These are phyloP conservation scores for Chenopodium album DNA, from an alignment of 148 eudicot species.

Conservation along the genomic window DNA sequence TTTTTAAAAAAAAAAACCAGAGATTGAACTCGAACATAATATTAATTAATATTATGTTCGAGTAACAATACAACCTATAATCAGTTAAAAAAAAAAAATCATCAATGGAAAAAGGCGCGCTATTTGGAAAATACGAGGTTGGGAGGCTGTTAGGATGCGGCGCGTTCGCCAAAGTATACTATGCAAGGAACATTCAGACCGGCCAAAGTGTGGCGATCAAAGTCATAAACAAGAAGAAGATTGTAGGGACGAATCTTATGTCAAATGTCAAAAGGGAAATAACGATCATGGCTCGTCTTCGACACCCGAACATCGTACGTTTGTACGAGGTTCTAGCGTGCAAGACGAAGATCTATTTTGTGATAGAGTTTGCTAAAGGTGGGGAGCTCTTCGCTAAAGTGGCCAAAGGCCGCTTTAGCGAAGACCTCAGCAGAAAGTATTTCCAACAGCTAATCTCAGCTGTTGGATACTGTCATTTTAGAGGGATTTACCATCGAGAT, in stretches of 20 bases:
- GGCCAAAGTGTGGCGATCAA: slow-evolving; percentile 74
- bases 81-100: too few species aligned
- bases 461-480: slow-evolving; percentile 60
- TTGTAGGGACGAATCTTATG: slow-evolving; percentile 29
- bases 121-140: slow-evolving; percentile 67
- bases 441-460: slow-evolving; percentile 74
- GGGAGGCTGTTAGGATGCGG: slow-evolving; percentile 70
- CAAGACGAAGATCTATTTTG: slow-evolving; percentile 60
- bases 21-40: background rate
- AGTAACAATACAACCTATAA: background rate
- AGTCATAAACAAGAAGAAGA: slow-evolving; percentile 47
- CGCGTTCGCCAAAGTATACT: slow-evolving; percentile 73
- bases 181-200: slow-evolving; percentile 47
- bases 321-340: slow-evolving; percentile 64
- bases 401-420: slow-evolving; percentile 61
- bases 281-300: slow-evolving; percentile 54
- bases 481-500: slow-evolving; percentile 76
- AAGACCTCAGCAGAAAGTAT: slow-evolving; percentile 56
- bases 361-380: slow-evolving; percentile 65
- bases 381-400: slow-evolving; percentile 75
- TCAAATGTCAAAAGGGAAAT: slow-evolving; percentile 62
- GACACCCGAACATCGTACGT: slow-evolving; percentile 59
- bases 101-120: slow-evolving; percentile 7
- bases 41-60: background rate
- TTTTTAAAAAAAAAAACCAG: background rate